Percentiles rank a stretch among this genome's conserved stretches.
These are phyloP conservation scores for Salix brachista DNA, from an alignment of 345 rosid species.

Conservation along the genomic window DNA sequence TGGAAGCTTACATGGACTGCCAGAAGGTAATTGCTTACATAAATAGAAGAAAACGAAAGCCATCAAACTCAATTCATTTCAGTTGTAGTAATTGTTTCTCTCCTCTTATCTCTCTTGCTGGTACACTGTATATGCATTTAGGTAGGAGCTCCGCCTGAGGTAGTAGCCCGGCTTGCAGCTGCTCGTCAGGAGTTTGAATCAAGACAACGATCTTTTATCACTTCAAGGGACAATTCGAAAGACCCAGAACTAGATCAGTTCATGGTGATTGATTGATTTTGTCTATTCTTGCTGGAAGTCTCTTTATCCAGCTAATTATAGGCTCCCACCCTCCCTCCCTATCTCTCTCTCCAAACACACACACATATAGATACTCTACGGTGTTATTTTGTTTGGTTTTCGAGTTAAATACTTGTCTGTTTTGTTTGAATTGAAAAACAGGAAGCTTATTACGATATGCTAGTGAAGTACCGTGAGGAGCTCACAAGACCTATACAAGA, in stretches of 20 bases:
- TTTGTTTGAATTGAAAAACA: conserved; percentile 16
- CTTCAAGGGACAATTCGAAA: conserved; percentile 41
- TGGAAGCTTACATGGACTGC: conserved; percentile 94
- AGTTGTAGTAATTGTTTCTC: background rate
- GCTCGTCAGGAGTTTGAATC: conserved; percentile 77
- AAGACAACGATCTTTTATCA: conserved; percentile 46
- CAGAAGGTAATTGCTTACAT: conserved; percentile 78
- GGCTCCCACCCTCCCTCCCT: no score
- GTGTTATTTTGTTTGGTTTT: background rate
- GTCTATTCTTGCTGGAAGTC: background rate
- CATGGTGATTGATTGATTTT: conserved; percentile 52
- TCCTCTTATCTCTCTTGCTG: background rate
- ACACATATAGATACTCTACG: background rate
- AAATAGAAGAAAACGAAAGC: background rate
- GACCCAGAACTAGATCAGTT: conserved; percentile 98
- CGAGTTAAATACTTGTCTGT: background rate
- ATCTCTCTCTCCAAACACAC: no score
- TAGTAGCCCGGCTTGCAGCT: conserved; percentile 59
- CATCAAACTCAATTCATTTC: background rate
- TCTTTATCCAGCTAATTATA: background rate
- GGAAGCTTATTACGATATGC: conserved; percentile 97
- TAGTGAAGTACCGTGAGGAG: conserved; percentile 91
- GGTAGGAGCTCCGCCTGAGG: conserved; percentile 98
- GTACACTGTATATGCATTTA: conserved; percentile 11
- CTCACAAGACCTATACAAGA: conserved; percentile 88